Base-by-base conservation (phyloP, 2,329 filamentous ascomycete genomes). In the Neonectria hederae region DNA sequence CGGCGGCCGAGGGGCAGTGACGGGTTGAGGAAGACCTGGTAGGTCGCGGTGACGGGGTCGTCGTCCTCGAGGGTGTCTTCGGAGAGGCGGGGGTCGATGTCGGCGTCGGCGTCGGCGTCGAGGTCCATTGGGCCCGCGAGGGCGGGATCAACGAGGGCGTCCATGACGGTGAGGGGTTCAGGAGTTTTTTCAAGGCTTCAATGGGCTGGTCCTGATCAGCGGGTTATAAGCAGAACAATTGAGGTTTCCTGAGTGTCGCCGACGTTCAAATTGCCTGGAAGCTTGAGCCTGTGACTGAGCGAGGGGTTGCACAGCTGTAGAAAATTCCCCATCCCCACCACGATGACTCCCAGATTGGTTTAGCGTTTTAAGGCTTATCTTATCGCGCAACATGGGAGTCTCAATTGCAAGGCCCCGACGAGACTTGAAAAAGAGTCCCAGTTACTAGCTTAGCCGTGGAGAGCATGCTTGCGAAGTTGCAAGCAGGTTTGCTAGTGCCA, bases 11-110 rank as follows among this genome's bases (percentile, higher is more conserved):
- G 77, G 5, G 89, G 84, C 49, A 91, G 86, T 21, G 86, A 82
- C 22, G 93, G 91, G 72, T 94, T 97, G 76, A 97, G 89, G 81
- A 91, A 95, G 78, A 98, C 89, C 75, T 93, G 88, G 86, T 97
- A 98, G 66, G 86, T 89, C 45, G 89, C 86, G 57, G 91, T 84
- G 69, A 94, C 85, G 58, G 92, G 91, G 74, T 94, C 92, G 21
- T 85, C 78, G 51, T 89, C 86, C 46, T 78, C 75, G 14, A 57
- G 52, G 11, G 60, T 65, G 38, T 42, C 38, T 9, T 7, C 8
- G 17, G 17, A 10, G 43, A 69, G 52, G 45, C 35, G 65, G 19
- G 69, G 48, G 40, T 72, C 70, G 26, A 74, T 55, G 32, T 70
- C 68, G 40, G 61, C 53, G 52, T 74, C 70, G 42, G 72, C 26